Evolutionary conservation across 2,329 filamentous ascomycete genomes (phyloP).

Genomic region (Pseudocercospora ulei): DNA sequence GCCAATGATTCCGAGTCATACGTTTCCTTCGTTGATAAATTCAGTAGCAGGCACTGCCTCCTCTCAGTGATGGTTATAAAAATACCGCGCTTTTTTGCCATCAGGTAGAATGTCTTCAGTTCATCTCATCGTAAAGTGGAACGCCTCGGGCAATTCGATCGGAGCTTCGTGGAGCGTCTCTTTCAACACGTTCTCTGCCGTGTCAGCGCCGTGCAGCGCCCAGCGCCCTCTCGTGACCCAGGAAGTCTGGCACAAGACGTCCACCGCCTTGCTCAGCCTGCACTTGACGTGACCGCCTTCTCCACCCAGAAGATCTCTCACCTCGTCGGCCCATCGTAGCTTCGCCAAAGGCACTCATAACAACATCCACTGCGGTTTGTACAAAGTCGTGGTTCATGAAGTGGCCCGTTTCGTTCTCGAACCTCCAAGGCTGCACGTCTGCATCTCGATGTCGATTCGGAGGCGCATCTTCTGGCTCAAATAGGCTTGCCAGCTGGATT

Average conservation of each 20-base stretch:
- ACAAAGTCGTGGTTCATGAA: slow-evolving; percentile 54
- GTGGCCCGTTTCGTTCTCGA: slow-evolving; percentile 47
- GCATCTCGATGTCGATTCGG: slow-evolving; percentile 34
- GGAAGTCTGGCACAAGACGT: slow-evolving; percentile 31
- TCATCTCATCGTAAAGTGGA: no score
- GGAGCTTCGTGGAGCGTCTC: no score
- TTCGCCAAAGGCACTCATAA: slow-evolving; percentile 32
- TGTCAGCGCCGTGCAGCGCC: slow-evolving; percentile 15
- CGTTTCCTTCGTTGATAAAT: no score
- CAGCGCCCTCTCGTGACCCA: slow-evolving; percentile 33
- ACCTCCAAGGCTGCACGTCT: slow-evolving; percentile 29
- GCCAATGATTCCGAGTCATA: no score
- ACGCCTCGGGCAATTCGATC: no score
- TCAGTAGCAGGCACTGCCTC: no score
- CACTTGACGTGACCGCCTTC: slow-evolving; percentile 20
- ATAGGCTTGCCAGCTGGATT: slow-evolving; percentile 41
- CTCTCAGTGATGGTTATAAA: no score
- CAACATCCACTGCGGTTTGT: slow-evolving; percentile 29
- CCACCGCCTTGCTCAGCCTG: slow-evolving; percentile 17
- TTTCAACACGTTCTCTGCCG: not conserved
- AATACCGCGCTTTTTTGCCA: no score
- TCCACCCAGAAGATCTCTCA: slow-evolving; percentile 29
- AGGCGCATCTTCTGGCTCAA: slow-evolving; percentile 25
- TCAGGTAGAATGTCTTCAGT: no score
- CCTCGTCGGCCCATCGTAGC: slow-evolving; percentile 29